Conservation (phyloP, 1,284 basidiomycete species). For the Meripilus lineatus region DNA sequence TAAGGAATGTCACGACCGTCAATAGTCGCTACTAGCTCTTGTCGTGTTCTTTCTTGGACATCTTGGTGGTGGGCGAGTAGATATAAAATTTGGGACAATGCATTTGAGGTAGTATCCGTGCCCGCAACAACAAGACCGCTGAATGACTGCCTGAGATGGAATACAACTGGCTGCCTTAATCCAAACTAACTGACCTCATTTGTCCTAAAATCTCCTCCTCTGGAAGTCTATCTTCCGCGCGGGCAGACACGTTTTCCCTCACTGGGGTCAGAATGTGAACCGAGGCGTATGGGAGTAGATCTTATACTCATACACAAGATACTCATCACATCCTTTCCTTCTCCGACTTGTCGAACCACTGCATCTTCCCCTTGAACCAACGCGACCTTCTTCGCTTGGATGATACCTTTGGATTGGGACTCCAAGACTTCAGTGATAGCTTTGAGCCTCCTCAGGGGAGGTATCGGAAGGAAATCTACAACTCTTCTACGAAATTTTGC, state of each 20-base stretch:
- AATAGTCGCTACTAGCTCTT: not conserved
- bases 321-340: conserved; percentile 23
- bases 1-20: not conserved
- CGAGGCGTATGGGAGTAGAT: not conserved
- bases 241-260: conserved; percentile 5
- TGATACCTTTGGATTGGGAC: conserved; percentile 13
- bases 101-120: conserved; percentile 6
- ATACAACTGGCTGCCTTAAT: not conserved
- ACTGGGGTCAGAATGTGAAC: not conserved
- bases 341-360: conserved; percentile 12
- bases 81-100: not conserved
- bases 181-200: conserved; percentile 4
- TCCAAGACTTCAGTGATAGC: conserved; percentile 14
- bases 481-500: conserved; percentile 3
- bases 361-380: conserved; percentile 14
- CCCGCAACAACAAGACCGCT: conserved; percentile 8
- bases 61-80: not conserved
- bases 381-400: conserved; percentile 15
- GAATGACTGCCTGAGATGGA: not conserved
- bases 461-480: conserved; percentile 7
- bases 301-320: conserved; percentile 18
- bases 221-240: conserved; percentile 4
- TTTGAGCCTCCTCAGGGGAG: conserved; percentile 10
- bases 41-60: conserved; percentile 1
- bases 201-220: conserved; percentile 10